Evolutionary conservation across 2,329 filamentous ascomycete genomes (phyloP), one percentile per base, ranked within the genome.

Genomic region (Monosporascus sp.): DNA sequence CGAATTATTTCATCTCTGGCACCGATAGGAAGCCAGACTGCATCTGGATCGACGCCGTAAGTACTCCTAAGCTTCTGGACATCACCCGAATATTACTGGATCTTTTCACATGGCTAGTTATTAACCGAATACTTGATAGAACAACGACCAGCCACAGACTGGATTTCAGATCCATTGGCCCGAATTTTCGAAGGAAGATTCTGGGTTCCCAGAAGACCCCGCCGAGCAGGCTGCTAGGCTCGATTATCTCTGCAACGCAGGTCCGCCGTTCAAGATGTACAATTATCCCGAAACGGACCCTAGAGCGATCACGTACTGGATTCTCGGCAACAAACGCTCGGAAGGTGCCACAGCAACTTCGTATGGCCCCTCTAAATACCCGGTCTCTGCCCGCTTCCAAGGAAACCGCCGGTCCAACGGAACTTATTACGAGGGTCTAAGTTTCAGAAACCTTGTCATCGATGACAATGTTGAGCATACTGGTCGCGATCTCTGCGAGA

Each of bases 121-220:
- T 18, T 44, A 44, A 20, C 7, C 3, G 17, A 5, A 14, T 8
- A 11, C 40, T 18, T 18, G 3, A 26, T 45, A 45, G 43, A 57
- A 65, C 47, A 54, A 58, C 44, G 57, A 64, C 51, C 46, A 58
- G 41, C 59, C 60, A n/a, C 58, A 65, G 37, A 66, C 60, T 2
- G 65, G 62, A 3, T 68, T 68, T 49, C 66, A 69, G 44, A 49
- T 67, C 5, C 65, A 67, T 58, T 69, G 62, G 60, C 64, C 64
- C 22, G 61, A 66, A 43, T 68, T 66, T 52, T 55, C 51, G 2
- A 51, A 46, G 24, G 47, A 45, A 8, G 35, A 51, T 2, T 53
- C 51, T 50, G 35, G 45, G 17, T 18, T 55, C 8, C 55, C 58
- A 1, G 22, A 49, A 1, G 52, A 56, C 46, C 49, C 56, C 6